Evolutionary conservation across 352 stramenopile species (phyloP).

Genomic region (Plasmopara halstedii): DNA sequence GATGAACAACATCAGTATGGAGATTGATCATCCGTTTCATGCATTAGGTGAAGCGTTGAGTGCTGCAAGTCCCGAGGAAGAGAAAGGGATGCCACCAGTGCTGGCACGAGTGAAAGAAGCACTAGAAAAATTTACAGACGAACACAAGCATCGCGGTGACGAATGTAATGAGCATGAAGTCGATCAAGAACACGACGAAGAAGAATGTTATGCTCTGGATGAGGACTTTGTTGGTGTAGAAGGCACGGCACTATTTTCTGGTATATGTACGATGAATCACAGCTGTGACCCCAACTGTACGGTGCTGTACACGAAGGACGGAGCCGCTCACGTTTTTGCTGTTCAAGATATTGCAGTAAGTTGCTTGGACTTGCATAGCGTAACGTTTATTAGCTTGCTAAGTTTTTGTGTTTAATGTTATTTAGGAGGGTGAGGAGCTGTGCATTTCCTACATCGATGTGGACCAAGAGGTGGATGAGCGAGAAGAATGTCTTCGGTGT

Average conservation of each 20-base stretch:
- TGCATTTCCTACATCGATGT: slow-evolving; percentile 94
- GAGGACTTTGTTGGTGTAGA: slow-evolving; percentile 92
- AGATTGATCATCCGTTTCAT: slow-evolving; percentile 79
- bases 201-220: slow-evolving; percentile 39
- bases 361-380: background rate
- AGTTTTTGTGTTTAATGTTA: background rate
- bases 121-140: slow-evolving; percentile 58
- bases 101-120: slow-evolving; percentile 57
- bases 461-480: slow-evolving; percentile 64
- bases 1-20: slow-evolving; percentile 95
- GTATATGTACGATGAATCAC: slow-evolving; percentile 96
- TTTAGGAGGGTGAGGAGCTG: slow-evolving; percentile 88
- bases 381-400: background rate
- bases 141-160: slow-evolving; percentile 41
- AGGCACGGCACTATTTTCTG: slow-evolving; percentile 89
- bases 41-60: slow-evolving; percentile 53
- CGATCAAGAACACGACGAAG: slow-evolving; percentile 31
- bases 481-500: slow-evolving; percentile 70
- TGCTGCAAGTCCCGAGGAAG: slow-evolving; percentile 47
- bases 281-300: slow-evolving; percentile 91
- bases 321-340: slow-evolving; percentile 60
- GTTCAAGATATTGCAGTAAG: slow-evolving; percentile 59
- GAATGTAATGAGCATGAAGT: slow-evolving; percentile 30
- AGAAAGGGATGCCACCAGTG: slow-evolving; percentile 54
- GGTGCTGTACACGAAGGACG: slow-evolving; percentile 83